Evolutionary conservation across 2,329 filamentous ascomycete species (phyloP).

Genomic region (Stagonosporopsis rhizophila): DNA sequence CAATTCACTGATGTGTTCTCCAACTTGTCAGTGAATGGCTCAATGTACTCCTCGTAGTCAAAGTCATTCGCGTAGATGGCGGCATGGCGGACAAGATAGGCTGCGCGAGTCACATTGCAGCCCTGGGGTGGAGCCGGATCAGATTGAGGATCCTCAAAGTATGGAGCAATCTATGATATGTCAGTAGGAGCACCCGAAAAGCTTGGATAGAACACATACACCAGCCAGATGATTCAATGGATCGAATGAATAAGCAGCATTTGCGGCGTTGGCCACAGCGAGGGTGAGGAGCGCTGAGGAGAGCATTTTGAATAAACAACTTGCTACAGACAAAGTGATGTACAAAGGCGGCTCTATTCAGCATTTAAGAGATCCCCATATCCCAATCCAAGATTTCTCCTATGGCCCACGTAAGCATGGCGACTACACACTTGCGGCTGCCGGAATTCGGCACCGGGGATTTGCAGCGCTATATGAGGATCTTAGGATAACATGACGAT

Average conservation of each 20-base stretch:
- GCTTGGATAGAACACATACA: background rate
- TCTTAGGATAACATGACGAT: slow-evolving; percentile 24
- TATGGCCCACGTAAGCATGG: slow-evolving; percentile 2
- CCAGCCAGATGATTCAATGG: slow-evolving; percentile 59
- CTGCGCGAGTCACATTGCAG: slow-evolving; percentile 58
- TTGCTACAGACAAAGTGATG: slow-evolving; percentile 1
- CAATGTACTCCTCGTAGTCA: slow-evolving; percentile 60
- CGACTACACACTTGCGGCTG: slow-evolving; percentile 1
- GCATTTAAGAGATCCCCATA: slow-evolving; percentile 4
- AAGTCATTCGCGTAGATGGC: slow-evolving; percentile 62
- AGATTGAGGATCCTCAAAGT: slow-evolving; percentile 58
- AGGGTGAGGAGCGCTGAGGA: slow-evolving; percentile 32
- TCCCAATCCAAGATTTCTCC: background rate
- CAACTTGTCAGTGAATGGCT: slow-evolving; percentile 63
- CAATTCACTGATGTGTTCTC: slow-evolving; percentile 66
- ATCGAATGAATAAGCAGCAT: slow-evolving; percentile 53
- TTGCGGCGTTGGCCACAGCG: slow-evolving; percentile 34
- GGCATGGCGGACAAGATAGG: slow-evolving; percentile 59
- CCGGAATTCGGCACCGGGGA: slow-evolving; percentile 16
- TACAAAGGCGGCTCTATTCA: background rate
- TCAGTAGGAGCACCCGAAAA: background rate
- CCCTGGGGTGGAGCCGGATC: slow-evolving; percentile 58
- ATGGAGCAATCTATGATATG: slow-evolving; percentile 51
- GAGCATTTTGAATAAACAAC: slow-evolving; percentile 20
- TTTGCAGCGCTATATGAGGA: slow-evolving; percentile 17